Percentiles rank a stretch among this genome's conserved stretches.
phyloP scores from a whole-genome alignment of 257 asterid genomes.

The Sherardia arvensis region DNA sequence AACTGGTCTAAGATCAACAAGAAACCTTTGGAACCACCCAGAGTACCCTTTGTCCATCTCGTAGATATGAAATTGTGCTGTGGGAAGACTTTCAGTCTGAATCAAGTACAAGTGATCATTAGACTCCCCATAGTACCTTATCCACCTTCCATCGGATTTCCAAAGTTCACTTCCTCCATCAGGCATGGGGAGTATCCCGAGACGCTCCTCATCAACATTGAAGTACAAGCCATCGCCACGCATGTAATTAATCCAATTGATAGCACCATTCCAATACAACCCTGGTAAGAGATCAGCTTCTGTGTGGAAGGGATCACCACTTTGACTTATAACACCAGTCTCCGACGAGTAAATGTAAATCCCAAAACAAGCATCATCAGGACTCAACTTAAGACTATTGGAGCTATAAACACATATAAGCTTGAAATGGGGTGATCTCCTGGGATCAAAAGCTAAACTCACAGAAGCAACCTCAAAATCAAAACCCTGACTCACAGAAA shows the following conservation, averaged over 20 bases:
- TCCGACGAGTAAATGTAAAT: slow-evolving; percentile 27
- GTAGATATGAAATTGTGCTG: slow-evolving; percentile 13
- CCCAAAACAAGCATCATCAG: slow-evolving; percentile 5
- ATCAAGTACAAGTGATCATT: slow-evolving; percentile 18
- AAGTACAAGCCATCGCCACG: slow-evolving; percentile 12
- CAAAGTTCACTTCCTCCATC: neutral
- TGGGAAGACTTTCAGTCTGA: neutral
- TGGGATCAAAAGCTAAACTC: slow-evolving; percentile 22
- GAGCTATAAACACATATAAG: slow-evolving; percentile 9
- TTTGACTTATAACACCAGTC: neutral
- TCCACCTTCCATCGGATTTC: neutral
- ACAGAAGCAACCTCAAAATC: neutral
- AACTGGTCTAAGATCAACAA: slow-evolving; percentile 22
- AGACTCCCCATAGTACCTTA: slow-evolving; percentile 17
- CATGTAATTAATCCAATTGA: neutral
- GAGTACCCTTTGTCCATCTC: slow-evolving; percentile 23
- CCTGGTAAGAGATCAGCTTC: slow-evolving; percentile 6
- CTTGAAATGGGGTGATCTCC: slow-evolving; percentile 17
- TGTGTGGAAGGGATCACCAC: slow-evolving; percentile 14
- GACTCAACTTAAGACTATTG: slow-evolving; percentile 4
- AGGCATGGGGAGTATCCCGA: slow-evolving; percentile 10
- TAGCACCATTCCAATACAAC: slow-evolving; percentile 27
- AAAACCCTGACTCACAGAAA: neutral
- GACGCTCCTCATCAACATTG: slow-evolving; percentile 16
- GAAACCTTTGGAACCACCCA: slow-evolving; percentile 27